Percentiles rank a stretch among this genome's conserved stretches.
phyloP scores from a whole-genome alignment of 192 early-diverging fungal species.

The Cetraspora pellucida region DNA sequence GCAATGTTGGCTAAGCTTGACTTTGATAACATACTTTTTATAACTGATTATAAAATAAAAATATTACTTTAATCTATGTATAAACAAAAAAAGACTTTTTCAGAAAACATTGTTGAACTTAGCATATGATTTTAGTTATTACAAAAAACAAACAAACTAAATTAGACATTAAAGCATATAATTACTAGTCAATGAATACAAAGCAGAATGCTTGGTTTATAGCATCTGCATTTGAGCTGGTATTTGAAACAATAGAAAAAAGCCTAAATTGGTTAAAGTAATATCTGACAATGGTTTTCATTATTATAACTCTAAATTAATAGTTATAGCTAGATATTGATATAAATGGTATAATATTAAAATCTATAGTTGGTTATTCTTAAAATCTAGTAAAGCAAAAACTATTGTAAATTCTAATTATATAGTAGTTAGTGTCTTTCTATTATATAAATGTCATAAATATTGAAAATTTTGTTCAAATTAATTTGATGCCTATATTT shows the following conservation, averaged over 20 bases:
- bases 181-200: background rate
- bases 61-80: background rate
- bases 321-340: background rate
- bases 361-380: background rate
- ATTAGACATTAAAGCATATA: background rate
- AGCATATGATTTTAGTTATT: background rate
- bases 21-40: background rate
- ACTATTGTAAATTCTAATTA: background rate
- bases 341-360: constrained; percentile 1
- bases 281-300: background rate
- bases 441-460: too few relatives aligned
- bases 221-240: background rate
- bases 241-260: background rate
- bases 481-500: background rate
- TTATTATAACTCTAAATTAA: constrained; percentile 2
- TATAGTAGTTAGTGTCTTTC: background rate
- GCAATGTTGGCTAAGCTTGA: background rate
- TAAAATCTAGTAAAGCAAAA: background rate
- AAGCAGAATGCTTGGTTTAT: constrained; percentile 3
- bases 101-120: background rate
- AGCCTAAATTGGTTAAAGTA: background rate
- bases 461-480: too few relatives aligned
- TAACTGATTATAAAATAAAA: constrained; percentile 1
- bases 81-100: constrained; percentile 4
- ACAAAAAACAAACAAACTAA: background rate